phyloP scores from a whole-genome alignment of 2,329 filamentous ascomycete genomes.

The Fusarium solani-melongenae region DNA sequence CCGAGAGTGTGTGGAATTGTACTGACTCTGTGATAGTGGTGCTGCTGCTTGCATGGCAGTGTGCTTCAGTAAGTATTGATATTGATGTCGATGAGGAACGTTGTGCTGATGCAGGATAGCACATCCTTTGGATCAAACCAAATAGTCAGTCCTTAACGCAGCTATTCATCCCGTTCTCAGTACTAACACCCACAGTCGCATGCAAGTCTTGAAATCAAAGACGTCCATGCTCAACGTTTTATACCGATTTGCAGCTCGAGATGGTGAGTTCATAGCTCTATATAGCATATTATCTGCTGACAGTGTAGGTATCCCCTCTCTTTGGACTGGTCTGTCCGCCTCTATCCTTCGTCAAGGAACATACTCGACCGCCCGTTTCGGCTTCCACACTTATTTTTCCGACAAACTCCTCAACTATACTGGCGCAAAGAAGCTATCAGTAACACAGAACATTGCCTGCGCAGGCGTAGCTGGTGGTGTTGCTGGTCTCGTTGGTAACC shows the following conservation, averaged over 20 bases:
- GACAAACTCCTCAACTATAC: slow-evolving; percentile 41
- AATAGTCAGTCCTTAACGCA: slow-evolving; percentile 49
- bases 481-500: slow-evolving; percentile 58
- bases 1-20: not conserved
- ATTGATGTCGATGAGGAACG: rapidly evolving
- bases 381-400: slow-evolving; percentile 53
- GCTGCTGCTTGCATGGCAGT: slow-evolving; percentile 58
- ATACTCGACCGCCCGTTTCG: slow-evolving; percentile 58
- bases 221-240: slow-evolving; percentile 54
- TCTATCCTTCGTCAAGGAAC: slow-evolving; percentile 57
- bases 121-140: slow-evolving; percentile 58
- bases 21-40: slow-evolving; percentile 45
- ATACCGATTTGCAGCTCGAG: slow-evolving; percentile 51
- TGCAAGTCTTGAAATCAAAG: slow-evolving; percentile 56
- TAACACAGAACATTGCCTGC: slow-evolving; percentile 50
- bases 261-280: slow-evolving; percentile 43
- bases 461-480: slow-evolving; percentile 55
- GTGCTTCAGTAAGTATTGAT: slow-evolving; percentile 55
- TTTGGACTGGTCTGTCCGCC: slow-evolving; percentile 57
- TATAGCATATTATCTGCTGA: not conserved
- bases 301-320: slow-evolving; percentile 50
- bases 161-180: too few species aligned
- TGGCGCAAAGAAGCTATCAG: slow-evolving; percentile 46
- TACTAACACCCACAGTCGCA: slow-evolving; percentile 46
- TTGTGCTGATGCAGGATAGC: slow-evolving; percentile 41